These are phyloP conservation scores for Daldinia vernicosa DNA, from an alignment of 495 filamentous ascomycete species.

Conservation along the genomic window DNA sequence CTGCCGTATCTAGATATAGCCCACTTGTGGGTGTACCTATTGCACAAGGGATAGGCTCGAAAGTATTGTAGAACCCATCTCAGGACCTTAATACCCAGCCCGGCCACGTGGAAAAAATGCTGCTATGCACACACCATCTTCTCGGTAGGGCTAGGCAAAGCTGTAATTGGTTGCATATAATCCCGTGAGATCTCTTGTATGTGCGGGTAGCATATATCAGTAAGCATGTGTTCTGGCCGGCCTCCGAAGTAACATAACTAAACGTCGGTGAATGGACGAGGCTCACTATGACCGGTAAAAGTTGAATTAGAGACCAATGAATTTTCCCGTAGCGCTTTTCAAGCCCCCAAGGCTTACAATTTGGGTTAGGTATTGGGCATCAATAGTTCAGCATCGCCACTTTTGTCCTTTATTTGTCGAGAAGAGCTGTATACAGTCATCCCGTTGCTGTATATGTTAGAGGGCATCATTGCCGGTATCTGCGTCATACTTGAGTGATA, in stretches of 20 bases:
- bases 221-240: background rate
- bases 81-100: background rate
- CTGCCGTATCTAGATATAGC: background rate
- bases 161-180: background rate
- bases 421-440: background rate
- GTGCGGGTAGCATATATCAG: background rate
- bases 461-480: background rate
- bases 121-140: background rate
- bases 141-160: background rate
- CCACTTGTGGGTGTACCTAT: background rate
- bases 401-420: background rate
- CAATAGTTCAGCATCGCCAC: slow-evolving; percentile 4
- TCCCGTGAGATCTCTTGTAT: background rate
- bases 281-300: background rate
- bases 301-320: background rate
- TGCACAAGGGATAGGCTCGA: too few species aligned
- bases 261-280: background rate
- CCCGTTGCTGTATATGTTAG: background rate
- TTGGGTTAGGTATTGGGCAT: slow-evolving; percentile 7
- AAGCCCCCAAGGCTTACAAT: slow-evolving; percentile 1
- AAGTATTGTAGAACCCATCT: background rate
- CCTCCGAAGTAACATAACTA: background rate
- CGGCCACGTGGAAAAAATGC: background rate
- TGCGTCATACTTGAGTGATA: background rate
- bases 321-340: background rate